Evolutionary conservation across 2,329 filamentous ascomycete species (phyloP).

Genomic region (Aspergillus latus): DNA sequence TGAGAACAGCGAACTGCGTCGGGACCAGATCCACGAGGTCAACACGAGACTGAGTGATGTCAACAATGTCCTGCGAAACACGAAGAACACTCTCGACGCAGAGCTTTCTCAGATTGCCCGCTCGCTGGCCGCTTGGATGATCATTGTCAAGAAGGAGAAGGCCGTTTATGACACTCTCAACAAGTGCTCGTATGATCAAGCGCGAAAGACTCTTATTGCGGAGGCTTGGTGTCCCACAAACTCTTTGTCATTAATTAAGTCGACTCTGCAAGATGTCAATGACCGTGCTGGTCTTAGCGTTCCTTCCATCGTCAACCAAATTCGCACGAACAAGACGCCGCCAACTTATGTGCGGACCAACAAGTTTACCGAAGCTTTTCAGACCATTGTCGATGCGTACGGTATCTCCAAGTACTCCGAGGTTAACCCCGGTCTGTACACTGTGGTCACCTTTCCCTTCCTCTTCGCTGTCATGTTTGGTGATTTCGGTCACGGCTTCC

Average conservation of each 20-base stretch:
- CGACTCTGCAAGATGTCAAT: slow-evolving; percentile 93
- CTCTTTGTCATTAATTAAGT: slow-evolving; percentile 82
- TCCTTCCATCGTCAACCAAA: slow-evolving; percentile 97
- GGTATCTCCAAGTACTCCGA: slow-evolving; percentile 97
- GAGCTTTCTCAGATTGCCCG: slow-evolving; percentile 93
- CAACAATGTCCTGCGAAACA: slow-evolving; percentile 89
- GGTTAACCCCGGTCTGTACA: slow-evolving; percentile 92
- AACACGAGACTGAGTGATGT: slow-evolving; percentile 91
- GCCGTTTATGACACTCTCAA: slow-evolving; percentile 95
- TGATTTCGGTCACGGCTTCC: slow-evolving; percentile 88
- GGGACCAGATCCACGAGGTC: slow-evolving; percentile 96
- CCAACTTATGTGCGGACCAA: slow-evolving; percentile 98
- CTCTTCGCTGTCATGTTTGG: slow-evolving; percentile 99
- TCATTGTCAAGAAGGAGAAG: slow-evolving; percentile 97
- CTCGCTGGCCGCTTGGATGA: slow-evolving; percentile 93
- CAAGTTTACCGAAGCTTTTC: slow-evolving; percentile 96
- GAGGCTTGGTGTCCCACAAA: slow-evolving; percentile 97
- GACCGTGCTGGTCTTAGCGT: slow-evolving; percentile 95
- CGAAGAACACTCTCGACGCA: slow-evolving; percentile 87
- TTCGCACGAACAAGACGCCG: slow-evolving; percentile 93
- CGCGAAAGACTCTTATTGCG: slow-evolving; percentile 91
- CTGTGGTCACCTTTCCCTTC: slow-evolving; percentile 98
- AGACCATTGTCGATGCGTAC: slow-evolving; percentile 98
- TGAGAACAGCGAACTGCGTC: slow-evolving; percentile 91
- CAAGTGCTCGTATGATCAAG: slow-evolving; percentile 93